Base-by-base conservation (phyloP, 2,329 filamentous ascomycete genomes). In the Endoconidiophora polonica region DNA sequence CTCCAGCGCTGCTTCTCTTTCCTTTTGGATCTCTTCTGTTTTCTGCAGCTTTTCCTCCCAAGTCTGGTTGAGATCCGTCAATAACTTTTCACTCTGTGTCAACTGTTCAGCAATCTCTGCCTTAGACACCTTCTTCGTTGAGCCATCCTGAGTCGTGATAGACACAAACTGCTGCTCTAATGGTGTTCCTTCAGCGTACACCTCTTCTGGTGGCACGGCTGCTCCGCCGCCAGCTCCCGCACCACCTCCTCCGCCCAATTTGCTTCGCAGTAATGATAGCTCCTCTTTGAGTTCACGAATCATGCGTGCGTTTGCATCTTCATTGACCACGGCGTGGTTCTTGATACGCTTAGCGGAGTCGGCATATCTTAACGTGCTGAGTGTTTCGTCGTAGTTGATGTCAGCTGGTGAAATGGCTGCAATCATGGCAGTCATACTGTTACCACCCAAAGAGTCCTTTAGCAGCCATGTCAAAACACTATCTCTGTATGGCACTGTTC, bases 371-470 rank as follows among this genome's bases (percentile, higher is more conserved):
- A 98, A 72, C 1, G 91, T 98, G 62, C 88, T 91, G 16, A 98
- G 72, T 0, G 93, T 98, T 66, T 98, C 91, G 57, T 98, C 91
- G 61, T 94, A 96, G 66, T 98, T 98, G 69, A 96, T 96, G 65
- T 98, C 91, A 49, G 91, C 91, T 3, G 91, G 91, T 60, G 88
- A 95, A 61, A 98, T 95, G 48, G 90, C 90, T 46, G 91, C 93
- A 71, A 98, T 98, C 93, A 98, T 98, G 53, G 91, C 91, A 22
- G 91, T 98, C 85, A 96, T 90, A 63, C 90, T 96, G 72, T 98
- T 98, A 60, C 91, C 91, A 62, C 91, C 91, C 4, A 98, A 68
- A 3, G 90, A 96, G 63, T 98, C 93, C 62, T 98, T 98, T 56
- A 98, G 67, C 42, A 98, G 69, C 91, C 91, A 98, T 1, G 91